Evolutionary conservation across 1,284 basidiomycete species (phyloP), one percentile per base, ranked within the genome.

Genomic region (Marasmius tenuissimus): DNA sequence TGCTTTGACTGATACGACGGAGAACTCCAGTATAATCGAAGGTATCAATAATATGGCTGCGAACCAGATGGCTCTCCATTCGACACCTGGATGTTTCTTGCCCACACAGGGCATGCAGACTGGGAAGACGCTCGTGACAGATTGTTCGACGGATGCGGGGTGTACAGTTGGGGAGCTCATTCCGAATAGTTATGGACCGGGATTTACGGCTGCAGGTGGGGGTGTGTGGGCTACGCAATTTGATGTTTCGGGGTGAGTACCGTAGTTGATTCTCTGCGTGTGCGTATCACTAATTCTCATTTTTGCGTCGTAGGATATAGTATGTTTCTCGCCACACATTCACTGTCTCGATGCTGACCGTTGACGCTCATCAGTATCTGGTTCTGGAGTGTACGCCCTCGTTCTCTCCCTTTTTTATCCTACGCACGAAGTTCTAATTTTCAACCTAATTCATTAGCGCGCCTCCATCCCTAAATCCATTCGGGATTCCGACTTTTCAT

Each of bases 171-270:
- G 68, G 3, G 85, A 88, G 70, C 76, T 72, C 37, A 75, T 78
- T 61, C 68, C 75, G 9, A 82, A 82, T 61, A 86, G 84, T 65
- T 88, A 79, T 66, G 84, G 82, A 1, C 69, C 73, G 7, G 80
- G 75, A 0, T 90, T 91, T 67, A 80, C 79, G 6, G 71, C 72
- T 4, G 82, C 81, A 8, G 87, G 87, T 14, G 89, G 88, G 45
- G 88, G 88, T 6, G 85, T 89, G 1, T 90, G 78, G 71, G 85
- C 87, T 11, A 74, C 82, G 2, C 85, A 88, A 71, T 85, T 87
- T 67, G 84, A 88, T 58, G 73, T 76, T 14, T 68, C 80, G 22
- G 85, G 85, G 78, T 81, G 63, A 72, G 83, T 80, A 14, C 5
- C 49, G n/a, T 12, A n/a, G 22, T 22, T 12, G 27, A 20, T 48